Evolutionary conservation across 2,329 filamentous ascomycete genomes (phyloP).

Genomic region (Fusarium globosum): DNA sequence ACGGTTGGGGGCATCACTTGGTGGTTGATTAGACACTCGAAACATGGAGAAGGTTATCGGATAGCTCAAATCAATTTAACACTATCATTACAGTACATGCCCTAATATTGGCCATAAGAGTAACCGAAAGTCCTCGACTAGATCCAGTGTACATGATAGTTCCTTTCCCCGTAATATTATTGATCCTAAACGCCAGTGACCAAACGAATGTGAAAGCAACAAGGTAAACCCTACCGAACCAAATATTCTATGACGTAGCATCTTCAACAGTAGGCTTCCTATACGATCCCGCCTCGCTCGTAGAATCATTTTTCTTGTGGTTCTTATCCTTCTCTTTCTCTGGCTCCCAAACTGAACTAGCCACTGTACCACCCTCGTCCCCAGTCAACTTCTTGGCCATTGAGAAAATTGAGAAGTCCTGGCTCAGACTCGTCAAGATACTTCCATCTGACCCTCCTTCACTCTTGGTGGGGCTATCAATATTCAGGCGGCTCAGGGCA

Average conservation of each 20-base stretch:
- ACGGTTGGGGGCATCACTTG: neutral
- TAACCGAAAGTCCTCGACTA: neutral
- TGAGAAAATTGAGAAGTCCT: conserved; percentile 43
- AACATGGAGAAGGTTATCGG: neutral
- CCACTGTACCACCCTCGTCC: conserved; percentile 36
- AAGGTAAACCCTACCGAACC: neutral
- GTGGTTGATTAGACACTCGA: neutral
- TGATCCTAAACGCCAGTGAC: conserved; percentile 26
- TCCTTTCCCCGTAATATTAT: conserved; percentile 2
- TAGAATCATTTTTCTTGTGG: conserved; percentile 17
- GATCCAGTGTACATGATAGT: conserved; percentile 9
- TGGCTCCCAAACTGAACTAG: conserved; percentile 38
- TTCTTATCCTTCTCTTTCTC: conserved; percentile 6
- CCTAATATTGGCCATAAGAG: neutral
- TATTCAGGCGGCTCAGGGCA: conserved; percentile 33
- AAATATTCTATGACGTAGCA: neutral
- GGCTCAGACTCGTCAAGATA: conserved; percentile 34
- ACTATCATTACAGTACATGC: conserved; percentile 18
- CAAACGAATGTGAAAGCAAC: conserved; percentile 6
- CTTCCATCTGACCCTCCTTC: conserved; percentile 26
- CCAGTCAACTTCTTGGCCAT: conserved; percentile 35
- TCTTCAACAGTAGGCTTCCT: conserved; percentile 44
- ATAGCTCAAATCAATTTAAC: conserved; percentile 14
- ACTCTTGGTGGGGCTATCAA: conserved; percentile 26
- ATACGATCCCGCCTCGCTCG: conserved; percentile 35